Base-by-base conservation (phyloP, 192 early-diverging fungal genomes). In the Kickxella alabastrina region DNA sequence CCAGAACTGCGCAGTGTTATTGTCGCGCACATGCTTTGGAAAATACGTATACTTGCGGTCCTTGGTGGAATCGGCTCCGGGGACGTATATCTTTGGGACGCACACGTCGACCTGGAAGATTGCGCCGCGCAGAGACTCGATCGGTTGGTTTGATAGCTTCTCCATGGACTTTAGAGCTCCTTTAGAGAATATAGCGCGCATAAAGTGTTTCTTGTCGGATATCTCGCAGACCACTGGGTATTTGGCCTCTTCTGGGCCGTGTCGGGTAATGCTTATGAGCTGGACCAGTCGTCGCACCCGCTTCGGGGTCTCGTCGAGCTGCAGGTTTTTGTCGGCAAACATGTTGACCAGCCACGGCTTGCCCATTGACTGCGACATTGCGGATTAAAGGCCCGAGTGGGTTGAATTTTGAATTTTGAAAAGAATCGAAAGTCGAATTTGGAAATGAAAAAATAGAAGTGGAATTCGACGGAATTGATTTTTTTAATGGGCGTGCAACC, bases 201-300 rank as follows among this genome's bases (percentile, higher is more conserved):
- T 75, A 35, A 54, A 67, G 47, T 75, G 35, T 43, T 53, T 40
- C 15, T 59, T 58, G 48, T 75, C 71, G 3, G 71, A 75, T 14
- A 75, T 32, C 25, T 75, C 65, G 64, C 71, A 75, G 10, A 54
- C 52, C 15, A 67, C 46, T 1, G 49, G 55, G 24, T 43, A 48
- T 17, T 48, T 48, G 40, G 19, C 15, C 19, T 41, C 40, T 15
- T 14, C 8, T 14, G 14, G 40, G 25, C 26, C 23, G 28, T 65
- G 44, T 3, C 44, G 15, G 12, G 44, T 26, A 43, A 62, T 32
- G 19, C 24, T 29, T 36, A 66, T 58, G 5, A 55, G 14, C n/a
- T 74, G 70, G 2, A 59, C 50, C 15, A 49, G 63, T 19, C 59
- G 54, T 12, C 45, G 29, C 4, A 48, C 54, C n/a, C 36, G 31